A percentile compares a stretch with the other conserved stretches of the same genome.
Conservation (phyloP, 345 rosid species). For the Gossypium australe region DNA sequence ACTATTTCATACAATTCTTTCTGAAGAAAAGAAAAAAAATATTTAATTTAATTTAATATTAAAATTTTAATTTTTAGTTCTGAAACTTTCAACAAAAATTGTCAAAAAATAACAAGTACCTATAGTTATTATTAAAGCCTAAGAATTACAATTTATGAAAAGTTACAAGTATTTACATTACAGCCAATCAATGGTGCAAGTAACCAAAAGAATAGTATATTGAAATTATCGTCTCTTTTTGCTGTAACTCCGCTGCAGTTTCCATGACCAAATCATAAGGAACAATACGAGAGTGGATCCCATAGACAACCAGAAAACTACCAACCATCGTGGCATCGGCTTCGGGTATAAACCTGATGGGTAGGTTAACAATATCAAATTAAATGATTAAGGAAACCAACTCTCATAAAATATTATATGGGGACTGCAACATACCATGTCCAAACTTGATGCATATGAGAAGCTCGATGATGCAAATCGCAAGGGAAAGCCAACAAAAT, state of each 20-base stretch:
- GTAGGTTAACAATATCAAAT: not conserved
- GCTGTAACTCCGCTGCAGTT: conserved; percentile 44
- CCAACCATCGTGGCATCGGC: conserved; percentile 75
- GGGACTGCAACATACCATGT: conserved; percentile 35
- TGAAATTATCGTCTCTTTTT: conserved; percentile 51
- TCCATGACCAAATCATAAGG: conserved; percentile 74
- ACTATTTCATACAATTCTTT: no score
- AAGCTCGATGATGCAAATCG: conserved; percentile 90
- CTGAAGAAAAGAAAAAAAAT: rapidly evolving
- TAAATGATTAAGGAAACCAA: not conserved
- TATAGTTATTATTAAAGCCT: no score
- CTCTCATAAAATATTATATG: not conserved
- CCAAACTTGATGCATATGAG: conserved; percentile 97
- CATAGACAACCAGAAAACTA: conserved; percentile 57
- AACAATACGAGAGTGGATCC: conserved; percentile 52
- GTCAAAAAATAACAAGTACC: no score
- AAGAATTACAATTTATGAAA: not conserved
- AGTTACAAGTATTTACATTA: conserved; percentile 29
- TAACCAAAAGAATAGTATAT: not conserved
- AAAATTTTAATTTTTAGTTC: no score
- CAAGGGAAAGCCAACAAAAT: conserved; percentile 94
- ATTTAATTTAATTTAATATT: no score
- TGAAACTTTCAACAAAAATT: no score
- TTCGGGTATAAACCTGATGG: conserved; percentile 67
- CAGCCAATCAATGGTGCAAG: not conserved